Evolutionary conservation across 1,284 basidiomycete genomes (phyloP).

Genomic region (Naganishia albida): DNA sequence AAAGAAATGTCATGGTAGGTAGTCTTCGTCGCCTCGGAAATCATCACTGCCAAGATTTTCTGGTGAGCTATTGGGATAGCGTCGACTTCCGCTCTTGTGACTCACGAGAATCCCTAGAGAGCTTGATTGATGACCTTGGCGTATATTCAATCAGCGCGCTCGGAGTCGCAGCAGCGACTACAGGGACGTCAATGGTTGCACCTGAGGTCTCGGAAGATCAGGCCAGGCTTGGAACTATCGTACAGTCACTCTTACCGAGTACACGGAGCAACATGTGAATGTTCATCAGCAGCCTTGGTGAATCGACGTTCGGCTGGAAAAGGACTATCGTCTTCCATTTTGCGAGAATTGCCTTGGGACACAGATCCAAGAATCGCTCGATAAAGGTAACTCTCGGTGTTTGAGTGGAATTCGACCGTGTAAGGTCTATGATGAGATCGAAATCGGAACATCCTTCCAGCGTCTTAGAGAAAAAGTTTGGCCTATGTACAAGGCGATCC

Average conservation of each 20-base stretch:
- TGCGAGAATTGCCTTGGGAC: conserved; percentile 67
- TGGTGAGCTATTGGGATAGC: neutral
- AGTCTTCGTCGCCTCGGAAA: conserved; percentile 23
- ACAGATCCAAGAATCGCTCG: conserved; percentile 74
- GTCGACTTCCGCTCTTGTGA: neutral
- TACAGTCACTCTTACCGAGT: conserved; percentile 61
- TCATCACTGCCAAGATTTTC: conserved; percentile 2
- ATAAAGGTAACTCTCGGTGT: conserved; percentile 74
- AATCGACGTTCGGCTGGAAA: conserved; percentile 75
- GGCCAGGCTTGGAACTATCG: neutral
- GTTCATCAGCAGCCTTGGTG: conserved; percentile 70
- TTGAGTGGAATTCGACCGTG: conserved; percentile 76
- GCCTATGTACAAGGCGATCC: neutral
- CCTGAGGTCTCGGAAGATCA: conserved; percentile 50
- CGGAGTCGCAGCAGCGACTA: conserved; percentile 18
- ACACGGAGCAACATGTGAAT: conserved; percentile 63
- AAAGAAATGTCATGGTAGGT: conserved; percentile 27
- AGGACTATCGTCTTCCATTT: conserved; percentile 66
- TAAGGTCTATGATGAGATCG: conserved; percentile 79
- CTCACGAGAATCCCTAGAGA: conserved; percentile 21
- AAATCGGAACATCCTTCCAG: conserved; percentile 18
- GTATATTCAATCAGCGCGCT: conserved; percentile 29
- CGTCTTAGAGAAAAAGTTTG: neutral
- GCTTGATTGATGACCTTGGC: conserved; percentile 9
- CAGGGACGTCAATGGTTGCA: neutral